Conservation (phyloP, 495 filamentous ascomycete genomes). For the Penicillium macrosclerotiorum region DNA sequence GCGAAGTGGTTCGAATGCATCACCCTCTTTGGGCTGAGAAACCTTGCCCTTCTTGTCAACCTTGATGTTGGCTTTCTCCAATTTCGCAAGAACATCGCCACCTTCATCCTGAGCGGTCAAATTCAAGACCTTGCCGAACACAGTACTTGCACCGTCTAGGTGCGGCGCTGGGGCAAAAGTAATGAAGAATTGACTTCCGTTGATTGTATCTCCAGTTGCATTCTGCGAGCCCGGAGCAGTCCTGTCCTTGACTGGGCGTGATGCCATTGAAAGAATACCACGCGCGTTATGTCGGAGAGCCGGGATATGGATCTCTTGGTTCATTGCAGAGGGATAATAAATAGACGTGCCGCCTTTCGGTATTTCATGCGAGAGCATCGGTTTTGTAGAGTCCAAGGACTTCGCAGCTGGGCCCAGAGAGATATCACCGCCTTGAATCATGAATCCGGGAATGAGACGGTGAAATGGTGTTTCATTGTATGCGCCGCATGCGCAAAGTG, state of each 20-base stretch:
- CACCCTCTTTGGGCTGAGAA: conserved; percentile 49
- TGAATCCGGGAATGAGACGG: conserved; percentile 85
- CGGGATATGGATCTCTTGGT: conserved; percentile 85
- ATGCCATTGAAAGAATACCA: conserved; percentile 92
- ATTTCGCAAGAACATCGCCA: conserved; percentile 47
- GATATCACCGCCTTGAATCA: conserved; percentile 86
- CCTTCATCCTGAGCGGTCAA: conserved; percentile 43
- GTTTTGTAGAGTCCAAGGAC: conserved; percentile 31
- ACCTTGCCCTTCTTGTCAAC: conserved; percentile 92
- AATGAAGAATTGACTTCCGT: conserved; percentile 95
- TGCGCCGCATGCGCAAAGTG: conserved; percentile 84
- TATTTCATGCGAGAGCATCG: conserved; percentile 44
- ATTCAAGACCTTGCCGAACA: conserved; percentile 80
- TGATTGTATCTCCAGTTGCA: conserved; percentile 64
- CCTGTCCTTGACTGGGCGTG: conserved; percentile 62
- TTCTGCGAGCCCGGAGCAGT: conserved; percentile 44
- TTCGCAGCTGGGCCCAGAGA: conserved; percentile 55
- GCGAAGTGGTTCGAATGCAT: conserved; percentile 51
- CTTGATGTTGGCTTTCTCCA: conserved; percentile 75
- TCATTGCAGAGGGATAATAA: conserved; percentile 72
- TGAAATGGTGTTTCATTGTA: conserved; percentile 91
- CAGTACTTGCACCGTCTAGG: conserved; percentile 90
- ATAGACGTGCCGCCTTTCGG: conserved; percentile 84
- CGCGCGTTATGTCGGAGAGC: conserved; percentile 80
- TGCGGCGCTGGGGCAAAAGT: conserved; percentile 82